These are phyloP conservation scores for Eucalyptus albens DNA, from an alignment of 345 rosid species.

Conservation along the genomic window DNA sequence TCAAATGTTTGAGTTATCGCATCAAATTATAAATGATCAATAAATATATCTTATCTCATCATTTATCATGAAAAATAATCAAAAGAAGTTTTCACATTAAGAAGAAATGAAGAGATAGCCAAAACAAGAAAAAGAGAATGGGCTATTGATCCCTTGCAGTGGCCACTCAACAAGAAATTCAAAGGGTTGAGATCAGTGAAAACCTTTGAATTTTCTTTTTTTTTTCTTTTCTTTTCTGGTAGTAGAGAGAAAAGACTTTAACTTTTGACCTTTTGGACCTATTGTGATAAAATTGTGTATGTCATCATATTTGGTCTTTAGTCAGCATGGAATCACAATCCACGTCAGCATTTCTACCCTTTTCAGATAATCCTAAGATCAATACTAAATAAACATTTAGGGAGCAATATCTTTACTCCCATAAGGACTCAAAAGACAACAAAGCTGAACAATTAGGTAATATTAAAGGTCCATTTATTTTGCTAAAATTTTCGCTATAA, in stretches of 20 bases:
- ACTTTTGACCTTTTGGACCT: not conserved
- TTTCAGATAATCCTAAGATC: not conserved
- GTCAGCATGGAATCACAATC: not conserved
- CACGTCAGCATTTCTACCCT: not conserved
- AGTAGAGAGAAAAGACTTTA: not conserved
- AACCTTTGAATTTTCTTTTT: not conserved
- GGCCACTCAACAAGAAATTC: not conserved
- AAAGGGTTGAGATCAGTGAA: not conserved
- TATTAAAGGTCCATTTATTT: not conserved
- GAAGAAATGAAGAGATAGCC: not conserved
- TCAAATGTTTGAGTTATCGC: not conserved
- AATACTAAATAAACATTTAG: not conserved
- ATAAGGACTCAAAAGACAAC: not conserved
- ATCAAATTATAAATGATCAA: not conserved
- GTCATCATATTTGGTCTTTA: not conserved
- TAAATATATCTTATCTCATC: not conserved
- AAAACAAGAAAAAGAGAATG: not conserved
- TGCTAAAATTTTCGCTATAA: not conserved
- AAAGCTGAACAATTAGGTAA: not conserved
- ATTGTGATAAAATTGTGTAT: not conserved
- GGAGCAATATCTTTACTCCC: not conserved
- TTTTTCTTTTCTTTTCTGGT: not conserved
- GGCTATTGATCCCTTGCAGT: not conserved
- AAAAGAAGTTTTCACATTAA: not conserved
- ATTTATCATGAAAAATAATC: not conserved